Evolutionary conservation across 169 alveolate species (phyloP), one percentile per base, ranked within the genome.

Genomic region (Perkinsus marinus): DNA sequence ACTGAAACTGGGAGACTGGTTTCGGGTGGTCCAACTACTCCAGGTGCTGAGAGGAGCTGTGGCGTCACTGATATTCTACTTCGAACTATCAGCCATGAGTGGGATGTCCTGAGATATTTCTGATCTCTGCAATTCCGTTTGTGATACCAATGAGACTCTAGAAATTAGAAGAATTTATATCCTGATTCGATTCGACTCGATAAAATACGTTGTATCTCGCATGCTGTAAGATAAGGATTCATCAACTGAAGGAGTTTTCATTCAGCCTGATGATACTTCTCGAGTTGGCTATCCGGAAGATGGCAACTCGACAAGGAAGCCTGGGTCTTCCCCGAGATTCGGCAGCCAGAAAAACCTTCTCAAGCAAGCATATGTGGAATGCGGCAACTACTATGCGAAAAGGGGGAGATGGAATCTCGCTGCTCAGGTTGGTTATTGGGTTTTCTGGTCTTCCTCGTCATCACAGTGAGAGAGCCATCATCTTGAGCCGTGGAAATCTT

Each of bases 1-100:
- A 43, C 95, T 96, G 91, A 96, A 95, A 91, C 92, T 96, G 39
- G 99, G 99, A 13, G 98, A 97, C 91, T 97, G 98, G 98, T 95
- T 95, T 93, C 95, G 96, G 91, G 98, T 97, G 26, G 93, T 97
- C 39, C 95, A 96, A 68, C 93, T 96, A 46, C 95, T 96, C 26
- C 96, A 96, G 89, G 95, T 94, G 89, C 96, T 96, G 46, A 96
- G 93, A 22, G 97, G 96, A 41, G 46, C 10, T 41, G 46, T 3
- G 46, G 46, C 46, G 10, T 41, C 3, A 6, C 46, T 10, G 46
- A 10, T 41, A 41, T 41, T n/a, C n/a, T n/a, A n/a, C n/a, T n/a
- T n/a, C n/a, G n/a, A n/a, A n/a, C n/a, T n/a, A n/a, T n/a, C n/a
- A n/a, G n/a, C n/a, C n/a, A n/a, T n/a, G n/a, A n/a, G n/a, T n/a